Evolutionary conservation across 192 early-diverging fungal genomes (phyloP).

Genomic region (Entomortierella lignicola): DNA sequence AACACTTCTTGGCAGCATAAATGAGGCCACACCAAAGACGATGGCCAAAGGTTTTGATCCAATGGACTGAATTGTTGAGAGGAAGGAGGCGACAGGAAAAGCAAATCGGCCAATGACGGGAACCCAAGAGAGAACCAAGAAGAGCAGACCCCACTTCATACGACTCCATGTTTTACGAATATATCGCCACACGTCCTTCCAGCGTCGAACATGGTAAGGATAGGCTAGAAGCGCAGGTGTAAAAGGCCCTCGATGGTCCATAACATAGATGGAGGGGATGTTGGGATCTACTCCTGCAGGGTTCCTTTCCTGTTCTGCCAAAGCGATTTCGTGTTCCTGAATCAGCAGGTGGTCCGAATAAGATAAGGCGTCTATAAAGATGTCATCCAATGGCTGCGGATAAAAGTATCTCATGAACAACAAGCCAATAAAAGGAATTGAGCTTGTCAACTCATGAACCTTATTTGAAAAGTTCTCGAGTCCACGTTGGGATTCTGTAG

Average conservation of each 20-base stretch:
- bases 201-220: conserved; percentile 50
- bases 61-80: conserved; percentile 58
- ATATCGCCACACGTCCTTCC: conserved; percentile 65
- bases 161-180: conserved; percentile 58
- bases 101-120: conserved; percentile 66
- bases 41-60: conserved; percentile 58
- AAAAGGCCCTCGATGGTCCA: conserved; percentile 55
- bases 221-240: conserved; percentile 47
- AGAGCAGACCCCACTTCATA: conserved; percentile 48
- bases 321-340: conserved; percentile 54
- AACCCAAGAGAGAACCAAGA: conserved; percentile 61
- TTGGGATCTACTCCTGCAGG: conserved; percentile 12
- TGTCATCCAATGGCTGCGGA: conserved; percentile 65
- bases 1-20: conserved; percentile 54
- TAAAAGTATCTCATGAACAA: conserved; percentile 71
- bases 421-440: conserved; percentile 62
- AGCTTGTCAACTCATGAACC: conserved; percentile 52
- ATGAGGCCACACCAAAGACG: conserved; percentile 50
- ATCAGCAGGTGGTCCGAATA: conserved; percentile 55
- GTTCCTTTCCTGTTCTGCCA: conserved; percentile 12
- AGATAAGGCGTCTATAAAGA: conserved; percentile 65
- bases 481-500: conserved; percentile 37
- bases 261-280: conserved; percentile 31
- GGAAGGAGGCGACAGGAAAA: conserved; percentile 62
- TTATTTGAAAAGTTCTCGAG: conserved; percentile 44